Conservation (phyloP, 495 filamentous ascomycete species). For the Neurospora sp. region DNA sequence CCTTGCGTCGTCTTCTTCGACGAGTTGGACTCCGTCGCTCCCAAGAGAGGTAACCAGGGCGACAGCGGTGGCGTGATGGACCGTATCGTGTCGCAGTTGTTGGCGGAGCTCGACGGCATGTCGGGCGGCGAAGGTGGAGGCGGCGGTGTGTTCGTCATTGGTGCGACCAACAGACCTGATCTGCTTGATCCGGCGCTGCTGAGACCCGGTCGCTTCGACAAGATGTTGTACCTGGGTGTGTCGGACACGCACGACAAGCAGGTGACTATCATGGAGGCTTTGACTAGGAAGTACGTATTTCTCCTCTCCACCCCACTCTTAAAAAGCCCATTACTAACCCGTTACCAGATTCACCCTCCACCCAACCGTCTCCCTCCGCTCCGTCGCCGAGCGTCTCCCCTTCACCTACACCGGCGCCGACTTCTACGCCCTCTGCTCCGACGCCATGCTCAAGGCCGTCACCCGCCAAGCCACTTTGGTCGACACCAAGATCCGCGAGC, state of each 20-base stretch:
- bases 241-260: conserved; percentile 97
- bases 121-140: conserved; percentile 75
- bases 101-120: conserved; percentile 96
- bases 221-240: conserved; percentile 96
- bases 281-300: conserved; percentile 73
- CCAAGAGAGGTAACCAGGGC: conserved; percentile 94
- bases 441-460: conserved; percentile 97
- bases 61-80: conserved; percentile 99
- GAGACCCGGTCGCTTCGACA: conserved; percentile 89
- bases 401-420: conserved; percentile 97
- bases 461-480: conserved; percentile 79
- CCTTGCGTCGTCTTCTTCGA: conserved; percentile 99
- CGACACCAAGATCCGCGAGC: conserved; percentile 66
- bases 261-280: conserved; percentile 81
- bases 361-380: conserved; percentile 60
- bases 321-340: background rate
- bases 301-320: background rate
- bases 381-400: conserved; percentile 68
- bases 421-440: conserved; percentile 90
- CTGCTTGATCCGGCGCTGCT: conserved; percentile 85
- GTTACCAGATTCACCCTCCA: conserved; percentile 63
- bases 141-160: conserved; percentile 93
- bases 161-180: conserved; percentile 92
- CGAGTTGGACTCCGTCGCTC: conserved; percentile 92
- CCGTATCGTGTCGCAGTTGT: conserved; percentile 88